These are phyloP conservation scores for Leishmania braziliensis DNA, from an alignment of 208 protist genomes.

Conservation along the genomic window DNA sequence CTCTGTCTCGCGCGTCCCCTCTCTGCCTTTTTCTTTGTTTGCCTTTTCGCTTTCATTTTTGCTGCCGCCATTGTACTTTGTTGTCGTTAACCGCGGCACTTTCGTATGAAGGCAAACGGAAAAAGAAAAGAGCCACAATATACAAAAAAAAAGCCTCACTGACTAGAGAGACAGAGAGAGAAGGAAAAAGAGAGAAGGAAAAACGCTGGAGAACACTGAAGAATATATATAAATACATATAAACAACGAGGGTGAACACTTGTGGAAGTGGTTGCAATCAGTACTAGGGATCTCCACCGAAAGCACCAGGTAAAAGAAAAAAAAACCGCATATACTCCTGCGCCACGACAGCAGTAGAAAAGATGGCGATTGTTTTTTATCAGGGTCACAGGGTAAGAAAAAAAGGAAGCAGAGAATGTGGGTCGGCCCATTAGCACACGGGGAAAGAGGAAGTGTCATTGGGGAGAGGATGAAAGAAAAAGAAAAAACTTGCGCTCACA, in stretches of 20 bases:
- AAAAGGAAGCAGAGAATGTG: too few relatives aligned
- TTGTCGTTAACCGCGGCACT: not conserved
- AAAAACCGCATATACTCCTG: not conserved
- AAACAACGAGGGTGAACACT: too few relatives aligned
- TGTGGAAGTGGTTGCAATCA: not conserved
- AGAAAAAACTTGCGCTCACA: not conserved
- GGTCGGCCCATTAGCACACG: not conserved
- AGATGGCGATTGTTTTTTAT: constrained; percentile 10
- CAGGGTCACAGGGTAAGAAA: not conserved
- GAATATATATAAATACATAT: too few relatives aligned
- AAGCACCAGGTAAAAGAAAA: too few relatives aligned
- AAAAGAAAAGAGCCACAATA: not conserved
- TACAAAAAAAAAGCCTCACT: not conserved
- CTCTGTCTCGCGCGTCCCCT: not conserved
- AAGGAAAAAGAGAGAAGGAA: not conserved
- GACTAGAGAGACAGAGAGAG: too few relatives aligned
- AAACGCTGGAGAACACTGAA: too few relatives aligned
- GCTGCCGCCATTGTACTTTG: not conserved
- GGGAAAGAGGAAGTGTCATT: not conserved
- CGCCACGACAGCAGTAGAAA: constrained; percentile 3
- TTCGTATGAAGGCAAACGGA: not conserved
- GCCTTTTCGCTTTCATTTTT: not conserved
- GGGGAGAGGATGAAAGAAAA: not conserved
- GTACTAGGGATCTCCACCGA: too few relatives aligned
- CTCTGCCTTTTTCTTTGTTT: not conserved